Percentiles rank a stretch among this genome's conserved stretches.
These are phyloP conservation scores for Fusarium sp. DNA, from an alignment of 2,329 filamentous ascomycete genomes.

Conservation along the genomic window DNA sequence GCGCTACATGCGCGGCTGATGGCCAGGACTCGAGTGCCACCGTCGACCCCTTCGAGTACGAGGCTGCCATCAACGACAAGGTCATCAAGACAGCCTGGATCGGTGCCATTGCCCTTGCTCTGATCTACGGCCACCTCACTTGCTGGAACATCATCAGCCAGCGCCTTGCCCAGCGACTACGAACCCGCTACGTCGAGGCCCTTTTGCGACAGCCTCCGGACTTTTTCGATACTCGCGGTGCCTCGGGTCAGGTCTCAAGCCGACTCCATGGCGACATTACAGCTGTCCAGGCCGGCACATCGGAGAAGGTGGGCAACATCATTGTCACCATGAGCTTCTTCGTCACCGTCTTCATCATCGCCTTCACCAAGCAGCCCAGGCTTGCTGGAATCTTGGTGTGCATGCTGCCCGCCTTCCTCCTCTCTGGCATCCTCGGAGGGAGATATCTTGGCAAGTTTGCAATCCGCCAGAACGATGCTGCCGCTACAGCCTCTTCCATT, in stretches of 20 bases:
- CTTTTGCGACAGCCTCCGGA: slow-evolving; percentile 71
- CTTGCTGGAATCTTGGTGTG: slow-evolving; percentile 74
- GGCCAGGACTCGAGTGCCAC: slow-evolving; percentile 14
- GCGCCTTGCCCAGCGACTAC: slow-evolving; percentile 71
- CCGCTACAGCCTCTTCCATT: slow-evolving; percentile 67
- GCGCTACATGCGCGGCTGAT: slow-evolving; percentile 60
- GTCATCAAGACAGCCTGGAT: slow-evolving; percentile 70
- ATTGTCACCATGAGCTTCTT: slow-evolving; percentile 74
- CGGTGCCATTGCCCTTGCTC: slow-evolving; percentile 70
- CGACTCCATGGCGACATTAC: slow-evolving; percentile 75
- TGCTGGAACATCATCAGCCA: slow-evolving; percentile 75
- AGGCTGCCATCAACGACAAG: slow-evolving; percentile 63
- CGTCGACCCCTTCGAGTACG: slow-evolving; percentile 46
- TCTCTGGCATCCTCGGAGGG: slow-evolving; percentile 69
- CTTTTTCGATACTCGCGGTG: slow-evolving; percentile 71
- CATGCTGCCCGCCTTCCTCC: slow-evolving; percentile 70
- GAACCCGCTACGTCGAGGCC: slow-evolving; percentile 68
- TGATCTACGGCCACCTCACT: slow-evolving; percentile 73
- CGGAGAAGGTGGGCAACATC: slow-evolving; percentile 76
- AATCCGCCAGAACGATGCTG: slow-evolving; percentile 57
- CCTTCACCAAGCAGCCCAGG: slow-evolving; percentile 71
- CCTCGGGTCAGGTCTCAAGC: slow-evolving; percentile 71
- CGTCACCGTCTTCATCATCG: slow-evolving; percentile 73
- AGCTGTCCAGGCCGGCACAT: slow-evolving; percentile 75
- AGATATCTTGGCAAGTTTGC: slow-evolving; percentile 65